Evolutionary conservation across 805 yeast species (phyloP), one percentile per base, ranked within the genome.

Genomic region (Candida koratica): DNA sequence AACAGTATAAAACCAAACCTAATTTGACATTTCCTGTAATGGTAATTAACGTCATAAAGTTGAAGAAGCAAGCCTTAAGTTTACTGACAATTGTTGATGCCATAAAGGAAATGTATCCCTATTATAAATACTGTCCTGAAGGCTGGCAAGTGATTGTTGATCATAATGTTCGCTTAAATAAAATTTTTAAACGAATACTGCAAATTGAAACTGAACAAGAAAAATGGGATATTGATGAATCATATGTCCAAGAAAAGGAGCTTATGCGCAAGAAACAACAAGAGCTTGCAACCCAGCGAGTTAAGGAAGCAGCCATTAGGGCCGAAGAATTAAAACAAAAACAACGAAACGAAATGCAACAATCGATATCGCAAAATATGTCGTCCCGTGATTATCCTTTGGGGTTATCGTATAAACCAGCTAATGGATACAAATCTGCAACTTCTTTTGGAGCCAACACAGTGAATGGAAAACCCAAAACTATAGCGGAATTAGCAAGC

Each of bases 91-190:
- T 93, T 30, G 83, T 87, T 58, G 83, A 82, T 36, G 85, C 87
- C 1, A 88, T 93, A 32, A 84, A 84, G 57, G 94, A 85, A 28
- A 58, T 84, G 9, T 90, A 83, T 59, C 97, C 97, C 2, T 93
- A 85, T 63, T 93, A 86, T 61, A 75, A 81, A 49, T 90, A 86
- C 60, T 89, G 97, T 51, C 90, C 95, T 0, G 95, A 88, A 57
- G 97, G 97, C 3, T 93, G 98, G 98, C 98, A 93, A 62, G 82
- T 85, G 52, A 79, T 94, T 0, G 95, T 93, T 13, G 75, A 94
- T 34, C 98, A 93, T 61, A 89, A 88, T 50, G 67, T 93, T 25
- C 82, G 90, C 15, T 69, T 87, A 46, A 88, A 88, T 60, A 87
- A 86, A 60, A 80, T 90, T 5, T 93, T 90, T 64, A 51, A 51